A percentile compares a stretch with the other conserved stretches of the same genome.
Evolutionary conservation across 176 grass and related monocot genomes (phyloP).

Genomic region (Triticum timopheevii): DNA sequence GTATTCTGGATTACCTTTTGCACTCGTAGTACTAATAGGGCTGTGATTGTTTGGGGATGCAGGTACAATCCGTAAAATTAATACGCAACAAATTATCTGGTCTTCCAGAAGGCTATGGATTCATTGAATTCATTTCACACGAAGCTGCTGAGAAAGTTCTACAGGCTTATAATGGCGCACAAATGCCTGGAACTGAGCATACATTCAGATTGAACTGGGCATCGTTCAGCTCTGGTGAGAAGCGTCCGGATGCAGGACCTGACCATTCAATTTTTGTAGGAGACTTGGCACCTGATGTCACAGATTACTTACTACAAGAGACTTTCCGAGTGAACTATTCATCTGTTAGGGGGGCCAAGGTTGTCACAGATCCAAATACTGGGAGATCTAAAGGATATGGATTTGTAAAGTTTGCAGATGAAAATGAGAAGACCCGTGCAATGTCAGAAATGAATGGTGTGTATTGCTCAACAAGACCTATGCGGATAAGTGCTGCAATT

Average conservation of each 20-base stretch:
- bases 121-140: conserved; percentile 96
- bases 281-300: conserved; percentile 98
- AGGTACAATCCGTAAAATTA: conserved; percentile 89
- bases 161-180: conserved; percentile 80
- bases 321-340: conserved; percentile 83
- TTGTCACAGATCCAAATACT: conserved; percentile 96
- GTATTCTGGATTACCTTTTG: background rate
- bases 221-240: conserved; percentile 95
- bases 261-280: conserved; percentile 97
- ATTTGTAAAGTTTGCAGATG: conserved; percentile 98
- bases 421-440: conserved; percentile 95
- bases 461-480: conserved; percentile 94
- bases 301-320: conserved; percentile 96
- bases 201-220: conserved; percentile 99
- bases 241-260: conserved; percentile 61
- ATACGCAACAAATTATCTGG: conserved; percentile 93
- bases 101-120: conserved; percentile 95
- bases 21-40: conserved; percentile 20
- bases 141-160: conserved; percentile 88
- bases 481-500: conserved; percentile 93
- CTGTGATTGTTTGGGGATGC: conserved; percentile 29
- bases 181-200: conserved; percentile 97
- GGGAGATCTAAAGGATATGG: conserved; percentile 98
- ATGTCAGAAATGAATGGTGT: conserved; percentile 98
- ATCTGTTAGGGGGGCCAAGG: conserved; percentile 96